Percentiles rank a stretch among this genome's conserved stretches.
phyloP scores from a whole-genome alignment of 305 asterid species.

The Fraxinus dipetala region DNA sequence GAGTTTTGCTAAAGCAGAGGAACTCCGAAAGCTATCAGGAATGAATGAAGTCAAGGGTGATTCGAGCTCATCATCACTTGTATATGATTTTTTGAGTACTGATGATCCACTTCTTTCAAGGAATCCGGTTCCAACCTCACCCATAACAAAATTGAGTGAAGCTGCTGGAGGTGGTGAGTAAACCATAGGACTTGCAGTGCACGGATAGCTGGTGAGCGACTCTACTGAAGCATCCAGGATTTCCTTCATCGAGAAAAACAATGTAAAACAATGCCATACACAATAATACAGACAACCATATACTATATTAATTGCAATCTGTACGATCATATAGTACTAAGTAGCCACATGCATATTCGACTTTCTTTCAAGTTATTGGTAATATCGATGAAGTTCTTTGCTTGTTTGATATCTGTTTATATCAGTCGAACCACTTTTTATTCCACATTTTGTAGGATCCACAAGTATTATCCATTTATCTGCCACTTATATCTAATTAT shows the following conservation, averaged over 20 bases:
- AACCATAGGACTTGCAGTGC: conserved; percentile 40
- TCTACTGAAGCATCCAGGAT: conserved; percentile 32
- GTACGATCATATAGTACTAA: background rate
- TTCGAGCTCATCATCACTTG: conserved; percentile 83
- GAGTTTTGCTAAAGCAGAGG: conserved; percentile 45
- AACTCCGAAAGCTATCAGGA: conserved; percentile 46
- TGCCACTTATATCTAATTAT: background rate
- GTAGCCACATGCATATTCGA: background rate
- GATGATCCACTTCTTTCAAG: conserved; percentile 48
- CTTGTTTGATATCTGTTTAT: background rate
- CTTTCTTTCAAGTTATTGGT: background rate
- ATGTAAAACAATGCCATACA: background rate
- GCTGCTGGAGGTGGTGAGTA: conserved; percentile 72
- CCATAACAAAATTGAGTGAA: conserved; percentile 45
- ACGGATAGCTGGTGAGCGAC: conserved; percentile 49
- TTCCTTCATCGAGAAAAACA: conserved; percentile 37
- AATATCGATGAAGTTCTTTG: background rate
- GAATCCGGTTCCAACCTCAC: conserved; percentile 61
- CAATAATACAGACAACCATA: background rate
- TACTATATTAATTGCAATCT: background rate
- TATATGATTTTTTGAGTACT: conserved; percentile 57
- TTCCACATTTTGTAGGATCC: background rate
- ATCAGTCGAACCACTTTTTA: background rate
- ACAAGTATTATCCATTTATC: background rate
- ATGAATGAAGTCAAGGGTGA: conserved; percentile 64